Conservation (phyloP, 805 yeast species). For the Ogataea zsoltii region DNA sequence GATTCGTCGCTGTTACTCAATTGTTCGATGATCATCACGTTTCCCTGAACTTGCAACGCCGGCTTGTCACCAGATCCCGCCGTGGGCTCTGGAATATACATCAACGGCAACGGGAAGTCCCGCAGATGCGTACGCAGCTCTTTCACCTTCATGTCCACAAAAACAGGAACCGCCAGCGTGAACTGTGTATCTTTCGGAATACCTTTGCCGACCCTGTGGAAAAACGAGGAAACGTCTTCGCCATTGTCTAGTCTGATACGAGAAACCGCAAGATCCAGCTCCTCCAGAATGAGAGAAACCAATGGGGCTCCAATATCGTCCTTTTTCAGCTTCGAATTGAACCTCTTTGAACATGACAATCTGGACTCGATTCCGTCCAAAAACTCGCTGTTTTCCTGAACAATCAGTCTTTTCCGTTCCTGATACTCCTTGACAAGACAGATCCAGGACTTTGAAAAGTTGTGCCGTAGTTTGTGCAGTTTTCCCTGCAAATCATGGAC, state of each 20-base stretch:
- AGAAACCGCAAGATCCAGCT: not conserved
- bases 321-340: conserved; percentile 26
- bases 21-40: conserved; percentile 69
- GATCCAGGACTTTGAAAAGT: conserved; percentile 64
- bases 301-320: not conserved
- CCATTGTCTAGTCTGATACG: conserved; percentile 39
- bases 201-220: conserved; percentile 78
- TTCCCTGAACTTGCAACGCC: conserved; percentile 49
- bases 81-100: conserved; percentile 57
- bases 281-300: conserved; percentile 6
- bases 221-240: conserved; percentile 54
- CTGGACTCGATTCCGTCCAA: conserved; percentile 42
- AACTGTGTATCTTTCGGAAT: conserved; percentile 70
- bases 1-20: conserved; percentile 50
- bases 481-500: conserved; percentile 17
- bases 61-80: conserved; percentile 3
- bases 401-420: conserved; percentile 39
- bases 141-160: conserved; percentile 52
- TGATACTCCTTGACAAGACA: conserved; percentile 54
- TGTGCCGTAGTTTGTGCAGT: conserved; percentile 24
- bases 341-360: conserved; percentile 37
- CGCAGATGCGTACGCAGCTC: conserved; percentile 72
- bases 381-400: conserved; percentile 40
- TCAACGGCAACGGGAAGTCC: conserved; percentile 84
- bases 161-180: conserved; percentile 67